Conservation (phyloP, 2,329 filamentous ascomycete genomes). For the Didymella segeticola region DNA sequence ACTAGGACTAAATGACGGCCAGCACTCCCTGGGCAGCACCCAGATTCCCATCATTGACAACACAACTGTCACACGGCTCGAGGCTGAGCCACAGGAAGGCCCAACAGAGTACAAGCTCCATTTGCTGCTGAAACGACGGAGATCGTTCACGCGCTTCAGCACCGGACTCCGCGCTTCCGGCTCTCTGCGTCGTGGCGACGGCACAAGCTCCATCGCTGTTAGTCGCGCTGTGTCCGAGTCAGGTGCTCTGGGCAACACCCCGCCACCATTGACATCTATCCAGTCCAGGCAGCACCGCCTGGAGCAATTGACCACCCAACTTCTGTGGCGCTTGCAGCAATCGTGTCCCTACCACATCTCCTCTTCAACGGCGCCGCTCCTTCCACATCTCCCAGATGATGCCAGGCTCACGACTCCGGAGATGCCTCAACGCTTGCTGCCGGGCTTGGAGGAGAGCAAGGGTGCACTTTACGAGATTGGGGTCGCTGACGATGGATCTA, state of each 20-base stretch:
- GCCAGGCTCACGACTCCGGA: constrained; percentile 65
- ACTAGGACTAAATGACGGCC: constrained; percentile 13
- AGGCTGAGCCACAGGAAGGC: constrained; percentile 90
- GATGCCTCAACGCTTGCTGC: constrained; percentile 62
- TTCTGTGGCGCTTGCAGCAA: constrained; percentile 93
- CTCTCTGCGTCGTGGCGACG: constrained; percentile 55
- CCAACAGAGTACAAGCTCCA: constrained; percentile 98
- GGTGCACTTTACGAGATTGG: constrained; percentile 97
- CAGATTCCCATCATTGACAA: constrained; percentile 31
- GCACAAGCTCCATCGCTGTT: constrained; percentile 36
- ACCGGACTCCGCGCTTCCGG: constrained; percentile 64
- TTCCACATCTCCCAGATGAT: constrained; percentile 76
- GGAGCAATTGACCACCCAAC: constrained; percentile 90
- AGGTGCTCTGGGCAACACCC: constrained; percentile 38
- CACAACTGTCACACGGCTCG: constrained; percentile 70
- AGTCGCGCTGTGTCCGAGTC: constrained; percentile 42
- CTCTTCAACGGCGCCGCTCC: constrained; percentile 74
- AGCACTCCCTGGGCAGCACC: constrained; percentile 4
- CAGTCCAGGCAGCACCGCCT: constrained; percentile 83
- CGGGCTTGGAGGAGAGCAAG: constrained; percentile 89
- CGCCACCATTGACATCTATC: constrained; percentile 59
- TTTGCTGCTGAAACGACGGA: constrained; percentile 78
- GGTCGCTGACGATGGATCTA: constrained; percentile 89
- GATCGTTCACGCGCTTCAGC: constrained; percentile 74
- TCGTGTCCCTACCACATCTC: constrained; percentile 90